Evolutionary conservation across 805 yeast genomes (phyloP).

Genomic region (Metschnikowia peoriensis): DNA sequence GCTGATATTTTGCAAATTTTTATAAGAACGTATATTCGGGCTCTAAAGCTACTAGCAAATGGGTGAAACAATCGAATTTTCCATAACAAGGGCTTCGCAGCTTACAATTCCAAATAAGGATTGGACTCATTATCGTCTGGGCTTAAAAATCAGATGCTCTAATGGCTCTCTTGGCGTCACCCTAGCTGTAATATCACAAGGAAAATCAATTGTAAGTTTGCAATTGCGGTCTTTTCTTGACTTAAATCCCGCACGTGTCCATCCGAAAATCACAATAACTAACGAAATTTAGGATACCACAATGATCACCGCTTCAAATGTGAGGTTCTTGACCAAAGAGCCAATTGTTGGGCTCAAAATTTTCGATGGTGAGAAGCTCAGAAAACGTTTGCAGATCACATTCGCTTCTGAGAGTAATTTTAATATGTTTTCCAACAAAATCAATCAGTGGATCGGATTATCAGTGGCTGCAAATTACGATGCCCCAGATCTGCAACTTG

Average conservation of each 20-base stretch:
- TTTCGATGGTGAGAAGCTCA: conserved; percentile 18
- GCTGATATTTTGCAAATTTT: too few species aligned
- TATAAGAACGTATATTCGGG: too few species aligned
- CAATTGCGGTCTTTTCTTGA: neutral
- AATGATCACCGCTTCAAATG: conserved; percentile 13
- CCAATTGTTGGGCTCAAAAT: conserved; percentile 20
- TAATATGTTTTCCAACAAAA: conserved; percentile 16
- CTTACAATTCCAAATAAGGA: conserved; percentile 20
- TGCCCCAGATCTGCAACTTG: conserved; percentile 8
- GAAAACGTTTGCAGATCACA: conserved; percentile 18
- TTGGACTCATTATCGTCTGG: conserved; percentile 24
- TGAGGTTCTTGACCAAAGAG: conserved; percentile 16
- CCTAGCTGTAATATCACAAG: conserved; percentile 17
- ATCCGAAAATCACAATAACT: neutral
- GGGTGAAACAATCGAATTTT: conserved; percentile 17
- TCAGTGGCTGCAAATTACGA: conserved; percentile 6
- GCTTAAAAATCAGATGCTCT: conserved; percentile 18
- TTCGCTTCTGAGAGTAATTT: conserved; percentile 18
- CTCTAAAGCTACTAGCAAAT: neutral
- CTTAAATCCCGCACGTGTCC: neutral
- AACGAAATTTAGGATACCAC: conserved; percentile 15
- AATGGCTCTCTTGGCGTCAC: conserved; percentile 11
- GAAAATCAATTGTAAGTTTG: conserved; percentile 19
- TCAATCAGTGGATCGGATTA: conserved; percentile 16
- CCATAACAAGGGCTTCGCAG: conserved; percentile 20